These are phyloP conservation scores for Blastomyces silverae DNA, from an alignment of 2,329 filamentous ascomycete species.

Conservation along the genomic window DNA sequence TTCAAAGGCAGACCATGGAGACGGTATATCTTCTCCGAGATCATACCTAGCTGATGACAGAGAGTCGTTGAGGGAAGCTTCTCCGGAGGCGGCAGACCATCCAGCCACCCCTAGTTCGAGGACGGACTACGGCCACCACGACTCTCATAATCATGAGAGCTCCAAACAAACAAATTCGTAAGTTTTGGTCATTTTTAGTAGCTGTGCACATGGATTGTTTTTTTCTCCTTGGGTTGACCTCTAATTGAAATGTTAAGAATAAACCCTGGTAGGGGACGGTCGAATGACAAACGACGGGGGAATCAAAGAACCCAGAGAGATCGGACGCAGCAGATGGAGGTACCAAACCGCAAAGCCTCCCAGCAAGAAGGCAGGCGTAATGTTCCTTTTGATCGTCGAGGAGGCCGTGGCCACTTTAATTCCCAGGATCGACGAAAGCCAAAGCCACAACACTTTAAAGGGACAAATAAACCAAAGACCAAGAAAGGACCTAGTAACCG, in stretches of 20 bases:
- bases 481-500: conserved; percentile 7
- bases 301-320: conserved; percentile 10
- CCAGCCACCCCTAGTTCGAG: conserved; percentile 1
- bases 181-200: background rate
- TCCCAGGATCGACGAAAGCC: conserved; percentile 6
- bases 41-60: background rate
- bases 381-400: conserved; percentile 11
- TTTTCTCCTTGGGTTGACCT: background rate
- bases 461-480: conserved; percentile 5
- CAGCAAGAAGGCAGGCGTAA: conserved; percentile 5
- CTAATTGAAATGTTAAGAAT: background rate
- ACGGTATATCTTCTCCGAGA: background rate
- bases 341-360: background rate
- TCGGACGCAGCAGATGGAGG: conserved; percentile 3
- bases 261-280: conserved; percentile 1
- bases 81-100: background rate
- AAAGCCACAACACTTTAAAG: conserved; percentile 8
- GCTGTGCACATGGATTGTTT: background rate
- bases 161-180: conserved; percentile 2
- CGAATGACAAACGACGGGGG: conserved; percentile 1
- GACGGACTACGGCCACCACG: background rate
- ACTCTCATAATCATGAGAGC: background rate
- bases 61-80: background rate
- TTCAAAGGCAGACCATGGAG: background rate
- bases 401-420: conserved; percentile 12